Percentiles rank a stretch among this genome's conserved stretches.
These are phyloP conservation scores for Nitzschia sp. DNA, from an alignment of 108 stramenopile species.

Conservation along the genomic window DNA sequence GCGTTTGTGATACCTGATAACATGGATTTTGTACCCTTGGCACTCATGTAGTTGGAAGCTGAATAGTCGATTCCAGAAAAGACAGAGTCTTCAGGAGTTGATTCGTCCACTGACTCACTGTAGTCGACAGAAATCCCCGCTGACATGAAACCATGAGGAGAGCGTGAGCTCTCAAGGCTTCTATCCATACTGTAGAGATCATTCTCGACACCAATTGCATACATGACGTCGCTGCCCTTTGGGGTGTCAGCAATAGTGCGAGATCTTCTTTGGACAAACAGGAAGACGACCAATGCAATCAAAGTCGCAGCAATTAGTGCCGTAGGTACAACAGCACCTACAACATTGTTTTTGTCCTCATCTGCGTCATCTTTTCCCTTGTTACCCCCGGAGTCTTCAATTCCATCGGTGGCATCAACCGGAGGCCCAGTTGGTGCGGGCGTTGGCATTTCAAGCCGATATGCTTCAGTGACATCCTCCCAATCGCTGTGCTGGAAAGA, in stretches of 20 bases:
- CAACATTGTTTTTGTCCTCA: background rate
- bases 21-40: slow-evolving; percentile 7
- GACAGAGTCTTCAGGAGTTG: slow-evolving; percentile 19
- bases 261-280: slow-evolving; percentile 26
- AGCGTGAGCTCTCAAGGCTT: slow-evolving; percentile 27
- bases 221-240: slow-evolving; percentile 2
- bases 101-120: slow-evolving; percentile 21
- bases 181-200: slow-evolving; percentile 36
- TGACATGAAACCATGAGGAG: background rate
- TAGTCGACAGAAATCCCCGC: slow-evolving; percentile 16
- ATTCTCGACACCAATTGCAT: slow-evolving; percentile 23
- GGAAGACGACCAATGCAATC: slow-evolving; percentile 26
- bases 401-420: background rate
- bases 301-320: slow-evolving; percentile 30
- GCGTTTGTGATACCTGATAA: slow-evolving; percentile 27
- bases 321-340: slow-evolving; percentile 17
- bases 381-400: background rate
- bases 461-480: slow-evolving; percentile 36
- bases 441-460: slow-evolving; percentile 28
- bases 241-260: slow-evolving; percentile 4
- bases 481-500: slow-evolving; percentile 32
- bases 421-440: slow-evolving; percentile 11
- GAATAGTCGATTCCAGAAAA: slow-evolving; percentile 10
- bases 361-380: background rate
- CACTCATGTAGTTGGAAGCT: background rate